phyloP scores from a whole-genome alignment of 805 yeast genomes.

The Candida krabiensis region DNA sequence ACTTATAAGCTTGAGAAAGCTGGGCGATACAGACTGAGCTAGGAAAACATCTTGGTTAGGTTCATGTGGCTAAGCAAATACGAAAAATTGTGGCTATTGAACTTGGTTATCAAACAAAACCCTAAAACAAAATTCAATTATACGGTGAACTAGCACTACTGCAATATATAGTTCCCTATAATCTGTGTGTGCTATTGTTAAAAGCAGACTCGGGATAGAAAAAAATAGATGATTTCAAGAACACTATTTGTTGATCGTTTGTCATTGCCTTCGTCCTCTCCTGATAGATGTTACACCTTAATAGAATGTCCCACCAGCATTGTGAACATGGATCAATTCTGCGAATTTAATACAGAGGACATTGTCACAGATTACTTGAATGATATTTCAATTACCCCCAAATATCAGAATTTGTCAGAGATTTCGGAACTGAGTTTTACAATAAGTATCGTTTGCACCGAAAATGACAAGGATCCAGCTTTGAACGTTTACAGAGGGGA shows the following conservation, averaged over 20 bases:
- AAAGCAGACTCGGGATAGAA: no score
- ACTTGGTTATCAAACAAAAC: no score
- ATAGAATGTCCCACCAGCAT: conserved; percentile 5
- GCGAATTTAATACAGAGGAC: conserved; percentile 2
- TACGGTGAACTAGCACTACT: no score
- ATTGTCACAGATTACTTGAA: conserved; percentile 2
- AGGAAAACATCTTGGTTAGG: no score
- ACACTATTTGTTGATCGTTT: conserved; percentile 11
- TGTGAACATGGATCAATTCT: conserved; percentile 1
- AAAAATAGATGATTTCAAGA: conserved; percentile 10
- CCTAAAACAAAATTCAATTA: no score
- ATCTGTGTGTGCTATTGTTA: no score
- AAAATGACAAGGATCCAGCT: conserved; percentile 3
- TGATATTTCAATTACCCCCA: not conserved
- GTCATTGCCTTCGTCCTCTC: not conserved
- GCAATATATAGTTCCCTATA: no score
- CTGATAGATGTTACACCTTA: conserved; percentile 13
- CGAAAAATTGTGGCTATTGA: no score
- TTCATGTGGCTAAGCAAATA: no score
- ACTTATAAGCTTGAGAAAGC: no score
- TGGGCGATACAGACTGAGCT: no score
- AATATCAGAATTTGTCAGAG: not conserved
- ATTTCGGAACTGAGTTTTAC: conserved; percentile 3
- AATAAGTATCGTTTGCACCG: conserved; percentile 14
- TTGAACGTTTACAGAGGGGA: conserved; percentile 1